Conservation (phyloP, 108 stramenopile genomes). For the Stephanodiscus minutulus region DNA sequence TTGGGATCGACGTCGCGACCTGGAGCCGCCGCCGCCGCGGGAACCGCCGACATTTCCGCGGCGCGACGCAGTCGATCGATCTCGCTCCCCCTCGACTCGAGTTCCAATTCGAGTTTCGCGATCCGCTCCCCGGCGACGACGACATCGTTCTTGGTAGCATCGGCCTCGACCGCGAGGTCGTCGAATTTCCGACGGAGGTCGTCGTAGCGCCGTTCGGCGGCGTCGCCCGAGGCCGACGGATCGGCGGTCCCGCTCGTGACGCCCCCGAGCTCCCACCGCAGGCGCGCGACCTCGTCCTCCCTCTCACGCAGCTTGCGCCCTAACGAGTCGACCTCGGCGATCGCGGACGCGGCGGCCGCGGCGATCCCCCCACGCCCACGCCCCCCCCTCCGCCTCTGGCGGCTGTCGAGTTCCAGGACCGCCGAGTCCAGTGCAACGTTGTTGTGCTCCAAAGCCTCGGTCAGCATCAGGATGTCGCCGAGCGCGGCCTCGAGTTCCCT, state of each 20-base stretch:
- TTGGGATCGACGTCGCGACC: neutral
- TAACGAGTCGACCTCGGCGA: neutral
- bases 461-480: constrained; percentile 31
- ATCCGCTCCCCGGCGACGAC: constrained; percentile 12
- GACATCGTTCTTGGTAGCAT: constrained; percentile 4
- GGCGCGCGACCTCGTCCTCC: constrained; percentile 2
- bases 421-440: constrained; percentile 24
- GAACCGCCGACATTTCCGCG: neutral
- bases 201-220: neutral
- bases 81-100: constrained; percentile 6
- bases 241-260: constrained; percentile 13
- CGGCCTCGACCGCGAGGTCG: constrained; percentile 6
- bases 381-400: constrained; percentile 1
- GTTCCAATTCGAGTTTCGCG: constrained; percentile 16
- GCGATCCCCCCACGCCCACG: too few species aligned
- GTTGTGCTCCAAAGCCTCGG: constrained; percentile 33
- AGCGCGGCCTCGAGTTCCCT: constrained; percentile 28
- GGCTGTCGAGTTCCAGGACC: constrained; percentile 20
- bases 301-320: constrained; percentile 7
- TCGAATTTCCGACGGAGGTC: constrained; percentile 20
- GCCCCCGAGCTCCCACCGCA: constrained; percentile 28
- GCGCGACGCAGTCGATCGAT: neutral
- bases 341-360: neutral
- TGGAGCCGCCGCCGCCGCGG: neutral
- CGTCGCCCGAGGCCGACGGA: neutral